phyloP scores from a whole-genome alignment of 768 basidiomycete genomes.

The Phaffia australis region DNA sequence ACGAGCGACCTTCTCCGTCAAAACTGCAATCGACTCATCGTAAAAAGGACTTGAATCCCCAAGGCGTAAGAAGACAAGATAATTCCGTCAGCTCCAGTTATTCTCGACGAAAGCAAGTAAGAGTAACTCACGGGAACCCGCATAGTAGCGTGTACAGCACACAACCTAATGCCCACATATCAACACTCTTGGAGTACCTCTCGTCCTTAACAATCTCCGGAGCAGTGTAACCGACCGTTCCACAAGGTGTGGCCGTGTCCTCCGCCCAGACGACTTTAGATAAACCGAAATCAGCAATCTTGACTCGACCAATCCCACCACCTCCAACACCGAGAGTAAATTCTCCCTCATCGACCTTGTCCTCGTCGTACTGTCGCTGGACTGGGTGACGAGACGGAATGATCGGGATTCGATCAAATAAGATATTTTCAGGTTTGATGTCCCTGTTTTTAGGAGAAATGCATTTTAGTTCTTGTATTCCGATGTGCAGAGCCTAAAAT shows the following conservation, averaged over 20 bases:
- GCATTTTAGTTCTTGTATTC: background rate
- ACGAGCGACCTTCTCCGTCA: conserved; percentile 94
- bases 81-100: background rate
- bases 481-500: background rate
- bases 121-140: conserved; percentile 52
- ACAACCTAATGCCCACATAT: conserved; percentile 99
- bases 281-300: conserved; percentile 96
- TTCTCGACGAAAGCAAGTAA: background rate
- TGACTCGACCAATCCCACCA: conserved; percentile 93
- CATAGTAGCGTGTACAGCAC: conserved; percentile 97
- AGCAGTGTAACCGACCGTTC: conserved; percentile 98
- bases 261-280: conserved; percentile 98
- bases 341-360: conserved; percentile 97
- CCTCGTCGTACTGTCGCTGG: conserved; percentile 85
- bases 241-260: conserved; percentile 97
- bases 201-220: conserved; percentile 99
- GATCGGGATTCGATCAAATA: conserved; percentile 87
- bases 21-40: conserved; percentile 93
- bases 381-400: conserved; percentile 66
- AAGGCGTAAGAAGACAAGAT: background rate
- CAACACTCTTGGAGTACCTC: conserved; percentile 82
- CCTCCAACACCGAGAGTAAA: conserved; percentile 85
- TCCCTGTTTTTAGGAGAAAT: conserved; percentile 44
- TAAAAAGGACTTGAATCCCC: conserved; percentile 61
- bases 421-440: conserved; percentile 95